These are phyloP conservation scores for Trametes cinnabarina DNA, from an alignment of 768 basidiomycete species.

Conservation along the genomic window DNA sequence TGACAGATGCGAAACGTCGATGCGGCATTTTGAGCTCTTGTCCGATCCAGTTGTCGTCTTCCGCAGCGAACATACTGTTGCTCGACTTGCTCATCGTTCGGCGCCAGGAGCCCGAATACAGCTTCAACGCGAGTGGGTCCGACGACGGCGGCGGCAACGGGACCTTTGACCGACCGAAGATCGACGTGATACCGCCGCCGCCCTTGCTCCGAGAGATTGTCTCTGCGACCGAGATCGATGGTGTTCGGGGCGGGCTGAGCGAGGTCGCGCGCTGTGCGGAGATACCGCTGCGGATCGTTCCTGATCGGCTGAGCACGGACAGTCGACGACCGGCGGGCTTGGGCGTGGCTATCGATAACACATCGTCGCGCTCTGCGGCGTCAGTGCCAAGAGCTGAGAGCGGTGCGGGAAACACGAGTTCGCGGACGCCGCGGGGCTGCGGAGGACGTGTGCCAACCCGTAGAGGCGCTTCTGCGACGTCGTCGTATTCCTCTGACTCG, in stretches of 20 bases:
- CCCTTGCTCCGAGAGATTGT: conserved; percentile 12
- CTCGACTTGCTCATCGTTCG: conserved; percentile 12
- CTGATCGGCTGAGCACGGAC: conserved; percentile 5
- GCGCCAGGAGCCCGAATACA: conserved; percentile 53
- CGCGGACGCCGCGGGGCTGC: conserved; percentile 38
- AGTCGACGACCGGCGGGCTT: neutral
- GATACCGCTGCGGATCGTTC: conserved; percentile 6
- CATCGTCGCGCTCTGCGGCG: neutral
- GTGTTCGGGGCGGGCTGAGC: conserved; percentile 9
- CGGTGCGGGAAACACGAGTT: conserved; percentile 75
- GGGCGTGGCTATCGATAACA: neutral
- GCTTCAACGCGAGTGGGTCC: conserved; percentile 45
- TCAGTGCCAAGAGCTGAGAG: conserved; percentile 45
- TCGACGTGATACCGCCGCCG: conserved; percentile 26
- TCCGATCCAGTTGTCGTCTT: conserved; percentile 20
- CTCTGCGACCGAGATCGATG: conserved; percentile 5
- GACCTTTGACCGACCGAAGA: conserved; percentile 37
- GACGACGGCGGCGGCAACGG: conserved; percentile 45
- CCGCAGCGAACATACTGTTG: neutral
- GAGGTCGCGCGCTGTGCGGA: conserved; percentile 10
- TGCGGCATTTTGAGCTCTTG: conserved; percentile 37
- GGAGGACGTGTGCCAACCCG: conserved; percentile 20
- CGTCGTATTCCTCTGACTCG: conserved; percentile 40
- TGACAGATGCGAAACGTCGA: conserved; percentile 43
- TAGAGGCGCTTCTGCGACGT: conserved; percentile 25